These are phyloP conservation scores for Hyaloperonospora brassicae DNA, from an alignment of 352 stramenopile species.

Conservation along the genomic window DNA sequence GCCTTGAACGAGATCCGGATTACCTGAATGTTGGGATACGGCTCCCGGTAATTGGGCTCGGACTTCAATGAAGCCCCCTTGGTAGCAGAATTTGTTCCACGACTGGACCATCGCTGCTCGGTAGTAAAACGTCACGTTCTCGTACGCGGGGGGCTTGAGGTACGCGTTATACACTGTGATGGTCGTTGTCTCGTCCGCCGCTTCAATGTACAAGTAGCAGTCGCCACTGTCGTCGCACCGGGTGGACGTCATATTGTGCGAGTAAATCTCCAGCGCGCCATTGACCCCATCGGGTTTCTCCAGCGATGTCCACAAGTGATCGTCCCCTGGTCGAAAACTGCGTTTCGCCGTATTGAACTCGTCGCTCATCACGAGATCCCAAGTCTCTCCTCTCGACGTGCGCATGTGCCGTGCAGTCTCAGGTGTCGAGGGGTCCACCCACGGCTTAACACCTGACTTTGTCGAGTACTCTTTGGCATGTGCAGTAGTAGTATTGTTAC, in stretches of 20 bases:
- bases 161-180: conserved; percentile 57
- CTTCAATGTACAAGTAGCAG: conserved; percentile 48
- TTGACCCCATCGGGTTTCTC: conserved; percentile 91
- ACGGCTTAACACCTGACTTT: conserved; percentile 48
- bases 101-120: conserved; percentile 84
- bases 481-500: neutral
- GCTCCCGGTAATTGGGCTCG: conserved; percentile 79
- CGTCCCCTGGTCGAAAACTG: conserved; percentile 86
- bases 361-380: conserved; percentile 88
- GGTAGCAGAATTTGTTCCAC: conserved; percentile 93
- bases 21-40: conserved; percentile 40
- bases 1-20: conserved; percentile 40
- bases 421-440: conserved; percentile 43
- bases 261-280: conserved; percentile 87
- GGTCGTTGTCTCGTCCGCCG: conserved; percentile 22
- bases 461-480: conserved; percentile 28
- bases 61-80: conserved; percentile 90
- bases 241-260: conserved; percentile 63
- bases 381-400: conserved; percentile 37
- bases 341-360: conserved; percentile 89
- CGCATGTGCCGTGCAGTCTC: conserved; percentile 26
- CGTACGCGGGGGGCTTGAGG: conserved; percentile 35
- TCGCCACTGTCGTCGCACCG: conserved; percentile 37
- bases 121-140: conserved; percentile 43
- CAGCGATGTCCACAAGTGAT: conserved; percentile 92